phyloP scores from a whole-genome alignment of 2,329 filamentous ascomycete species.

The Simplicillium sp. region DNA sequence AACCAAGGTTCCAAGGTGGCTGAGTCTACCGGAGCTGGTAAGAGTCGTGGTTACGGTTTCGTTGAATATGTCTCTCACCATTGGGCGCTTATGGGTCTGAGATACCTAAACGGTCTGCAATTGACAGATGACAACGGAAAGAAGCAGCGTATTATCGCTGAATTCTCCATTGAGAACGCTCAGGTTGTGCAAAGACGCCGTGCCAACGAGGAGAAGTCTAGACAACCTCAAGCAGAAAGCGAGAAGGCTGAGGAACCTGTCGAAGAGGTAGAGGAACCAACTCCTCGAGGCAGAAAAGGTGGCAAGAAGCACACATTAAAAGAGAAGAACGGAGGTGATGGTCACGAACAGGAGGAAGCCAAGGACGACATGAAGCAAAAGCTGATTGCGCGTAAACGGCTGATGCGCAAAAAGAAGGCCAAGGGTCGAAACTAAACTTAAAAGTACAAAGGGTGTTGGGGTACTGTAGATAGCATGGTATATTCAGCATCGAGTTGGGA shows the following conservation, averaged over 20 bases:
- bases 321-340: conserved; percentile 16
- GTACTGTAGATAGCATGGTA: background rate
- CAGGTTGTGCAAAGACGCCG: conserved; percentile 77
- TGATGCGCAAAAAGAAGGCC: conserved; percentile 62
- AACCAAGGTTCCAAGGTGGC: conserved; percentile 74
- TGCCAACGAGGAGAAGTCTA: conserved; percentile 24
- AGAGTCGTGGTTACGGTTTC: conserved; percentile 91
- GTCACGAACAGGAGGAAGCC: conserved; percentile 31
- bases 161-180: conserved; percentile 97
- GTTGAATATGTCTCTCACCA: conserved; percentile 93
- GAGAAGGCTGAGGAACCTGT: conserved; percentile 16
- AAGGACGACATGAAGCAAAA: conserved; percentile 51
- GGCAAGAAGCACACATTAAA: conserved; percentile 5
- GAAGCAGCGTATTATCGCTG: conserved; percentile 84
- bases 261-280: conserved; percentile 16
- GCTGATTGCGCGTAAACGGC: conserved; percentile 78
- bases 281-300: conserved; percentile 16
- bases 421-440: conserved; percentile 20
- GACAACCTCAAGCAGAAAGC: conserved; percentile 11
- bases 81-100: conserved; percentile 86
- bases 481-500: background rate
- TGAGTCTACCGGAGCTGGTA: conserved; percentile 67
- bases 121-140: conserved; percentile 56
- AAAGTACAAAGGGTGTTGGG: too few species aligned
- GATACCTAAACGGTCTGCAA: conserved; percentile 80